Conservation (phyloP, 257 asterid species). For the Jacaranda copaia region DNA sequence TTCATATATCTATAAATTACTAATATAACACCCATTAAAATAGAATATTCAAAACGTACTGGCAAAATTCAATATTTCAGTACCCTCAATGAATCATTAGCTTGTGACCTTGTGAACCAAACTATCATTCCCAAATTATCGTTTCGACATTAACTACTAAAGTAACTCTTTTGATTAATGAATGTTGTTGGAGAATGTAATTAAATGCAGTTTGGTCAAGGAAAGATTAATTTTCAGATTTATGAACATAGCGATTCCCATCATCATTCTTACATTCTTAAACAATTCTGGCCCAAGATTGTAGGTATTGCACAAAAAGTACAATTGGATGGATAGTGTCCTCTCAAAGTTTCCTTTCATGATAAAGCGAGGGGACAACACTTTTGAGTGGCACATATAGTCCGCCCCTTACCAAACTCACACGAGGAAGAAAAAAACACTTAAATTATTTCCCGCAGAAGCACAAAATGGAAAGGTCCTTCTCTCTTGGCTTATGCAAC, state of each 20-base stretch:
- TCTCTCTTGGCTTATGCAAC: slow-evolving; percentile 60
- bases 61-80: too few species aligned
- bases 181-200: slow-evolving; percentile 31
- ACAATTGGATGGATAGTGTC: slow-evolving; percentile 35
- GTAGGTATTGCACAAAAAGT: slow-evolving; percentile 24
- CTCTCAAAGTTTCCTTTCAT: slow-evolving; percentile 44
- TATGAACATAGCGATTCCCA: slow-evolving; percentile 29
- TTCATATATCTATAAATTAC: too few species aligned
- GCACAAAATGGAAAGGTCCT: background rate
- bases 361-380: slow-evolving; percentile 29
- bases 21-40: too few species aligned
- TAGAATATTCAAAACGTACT: too few species aligned
- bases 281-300: slow-evolving; percentile 30
- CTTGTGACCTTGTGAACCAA: slow-evolving; percentile 32
- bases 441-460: too few species aligned
- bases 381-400: slow-evolving; percentile 40
- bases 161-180: background rate
- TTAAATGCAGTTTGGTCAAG: slow-evolving; percentile 40
- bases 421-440: slow-evolving; percentile 8
- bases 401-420: slow-evolving; percentile 56
- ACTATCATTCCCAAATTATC: slow-evolving; percentile 31
- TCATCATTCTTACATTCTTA: slow-evolving; percentile 30
- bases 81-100: background rate
- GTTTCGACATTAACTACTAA: background rate
- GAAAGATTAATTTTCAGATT: slow-evolving; percentile 32